A percentile compares a stretch with the other conserved stretches of the same genome.
These are phyloP conservation scores for Telopea speciosissima DNA, from an alignment of 177 flowering plant genomes.

Conservation along the genomic window DNA sequence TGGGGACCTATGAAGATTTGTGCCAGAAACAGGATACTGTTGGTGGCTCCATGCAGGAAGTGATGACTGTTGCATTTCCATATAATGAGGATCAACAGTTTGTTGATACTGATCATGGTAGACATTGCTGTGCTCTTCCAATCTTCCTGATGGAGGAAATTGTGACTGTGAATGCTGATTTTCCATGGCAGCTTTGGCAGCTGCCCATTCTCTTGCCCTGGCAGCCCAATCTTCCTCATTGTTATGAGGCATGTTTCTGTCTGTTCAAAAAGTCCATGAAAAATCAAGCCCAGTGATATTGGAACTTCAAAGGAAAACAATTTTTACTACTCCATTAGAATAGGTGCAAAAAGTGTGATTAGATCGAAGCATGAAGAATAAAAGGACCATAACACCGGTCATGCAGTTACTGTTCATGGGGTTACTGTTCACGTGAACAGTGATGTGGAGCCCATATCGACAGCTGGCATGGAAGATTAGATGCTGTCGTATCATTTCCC, in stretches of 20 bases:
- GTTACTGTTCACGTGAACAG: too few species aligned
- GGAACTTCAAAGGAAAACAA: too few species aligned
- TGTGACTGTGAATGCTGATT: slow-evolving; percentile 52
- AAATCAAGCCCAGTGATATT: neutral
- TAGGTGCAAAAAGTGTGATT: too few species aligned
- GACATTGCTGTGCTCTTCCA: slow-evolving; percentile 46
- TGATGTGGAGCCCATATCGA: too few species aligned
- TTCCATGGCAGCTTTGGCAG: slow-evolving; percentile 60
- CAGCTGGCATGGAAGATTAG: too few species aligned
- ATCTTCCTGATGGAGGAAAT: slow-evolving; percentile 30
- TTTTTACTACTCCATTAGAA: too few species aligned
- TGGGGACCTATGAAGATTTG: slow-evolving; percentile 27
- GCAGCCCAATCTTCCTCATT: slow-evolving; percentile 94
- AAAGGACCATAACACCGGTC: too few species aligned
- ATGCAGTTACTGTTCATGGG: too few species aligned
- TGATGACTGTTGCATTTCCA: slow-evolving; percentile 39
- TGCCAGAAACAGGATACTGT: slow-evolving; percentile 33
- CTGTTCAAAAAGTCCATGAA: slow-evolving; percentile 17
- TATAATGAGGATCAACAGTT: slow-evolving; percentile 37
- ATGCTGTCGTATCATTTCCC: too few species aligned
- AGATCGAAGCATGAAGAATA: too few species aligned
- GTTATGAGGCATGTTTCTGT: slow-evolving; percentile 27
- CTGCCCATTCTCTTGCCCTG: slow-evolving; percentile 91
- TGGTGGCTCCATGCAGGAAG: slow-evolving; percentile 42
- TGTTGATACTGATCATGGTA: slow-evolving; percentile 50